These are phyloP conservation scores for Sanghuangporus baumii DNA, from an alignment of 1,284 basidiomycete genomes.

Conservation along the genomic window DNA sequence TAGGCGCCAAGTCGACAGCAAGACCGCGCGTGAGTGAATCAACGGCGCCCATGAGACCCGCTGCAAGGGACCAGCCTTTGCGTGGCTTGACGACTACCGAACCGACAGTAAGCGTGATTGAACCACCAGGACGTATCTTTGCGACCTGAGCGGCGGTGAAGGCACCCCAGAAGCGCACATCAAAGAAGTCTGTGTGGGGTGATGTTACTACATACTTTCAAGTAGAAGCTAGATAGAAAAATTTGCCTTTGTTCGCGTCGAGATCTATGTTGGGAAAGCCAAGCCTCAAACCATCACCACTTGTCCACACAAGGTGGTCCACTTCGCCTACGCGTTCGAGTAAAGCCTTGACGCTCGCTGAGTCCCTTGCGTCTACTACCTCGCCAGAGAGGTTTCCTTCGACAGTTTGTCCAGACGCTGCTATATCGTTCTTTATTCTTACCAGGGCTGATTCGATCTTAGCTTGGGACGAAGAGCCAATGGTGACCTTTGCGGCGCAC, in stretches of 20 bases:
- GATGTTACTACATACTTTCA: background rate
- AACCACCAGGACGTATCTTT: slow-evolving; percentile 18
- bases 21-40: slow-evolving; percentile 22
- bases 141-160: slow-evolving; percentile 19
- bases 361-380: slow-evolving; percentile 15
- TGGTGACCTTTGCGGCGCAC: slow-evolving; percentile 11
- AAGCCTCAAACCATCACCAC: slow-evolving; percentile 16
- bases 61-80: slow-evolving; percentile 19
- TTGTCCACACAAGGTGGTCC: slow-evolving; percentile 22
- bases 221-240: background rate
- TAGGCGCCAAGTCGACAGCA: slow-evolving; percentile 22
- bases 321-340: slow-evolving; percentile 18
- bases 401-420: background rate
- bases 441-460: slow-evolving; percentile 8
- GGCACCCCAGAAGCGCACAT: slow-evolving; percentile 23
- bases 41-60: slow-evolving; percentile 20
- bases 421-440: slow-evolving; percentile 6
- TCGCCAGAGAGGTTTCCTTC: slow-evolving; percentile 15
- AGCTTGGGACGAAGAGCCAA: slow-evolving; percentile 12
- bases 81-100: slow-evolving; percentile 18
- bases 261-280: slow-evolving; percentile 18
- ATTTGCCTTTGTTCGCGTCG: slow-evolving; percentile 14
- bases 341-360: slow-evolving; percentile 14
- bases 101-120: slow-evolving; percentile 20
- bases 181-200: slow-evolving; percentile 14